Conservation (phyloP, 2,329 filamentous ascomycete species). For the Pochonia chlamydosporia region DNA sequence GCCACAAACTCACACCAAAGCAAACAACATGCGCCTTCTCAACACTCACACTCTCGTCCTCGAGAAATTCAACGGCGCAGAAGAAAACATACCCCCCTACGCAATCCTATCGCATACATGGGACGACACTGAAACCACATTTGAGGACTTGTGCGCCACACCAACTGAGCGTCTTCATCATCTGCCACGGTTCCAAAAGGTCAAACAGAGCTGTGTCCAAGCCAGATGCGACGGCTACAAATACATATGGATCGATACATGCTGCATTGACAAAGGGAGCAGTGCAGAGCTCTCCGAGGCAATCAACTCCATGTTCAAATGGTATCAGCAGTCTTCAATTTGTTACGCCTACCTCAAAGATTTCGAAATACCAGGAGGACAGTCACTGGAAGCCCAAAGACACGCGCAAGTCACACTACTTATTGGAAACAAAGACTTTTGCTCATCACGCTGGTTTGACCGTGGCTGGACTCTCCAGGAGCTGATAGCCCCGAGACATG, state of each 20-base stretch:
- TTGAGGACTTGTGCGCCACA: conserved; percentile 14
- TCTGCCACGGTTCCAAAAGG: conserved; percentile 16
- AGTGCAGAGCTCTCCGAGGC: conserved; percentile 19
- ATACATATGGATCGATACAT: conserved; percentile 22
- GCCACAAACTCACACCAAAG: background rate
- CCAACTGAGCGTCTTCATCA: background rate
- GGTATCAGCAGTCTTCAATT: conserved; percentile 17
- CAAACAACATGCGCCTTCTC: conserved; percentile 7
- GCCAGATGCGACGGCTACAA: conserved; percentile 13
- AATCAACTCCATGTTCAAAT: too few species aligned
- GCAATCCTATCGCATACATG: conserved; percentile 25
- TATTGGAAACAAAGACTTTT: conserved; percentile 3
- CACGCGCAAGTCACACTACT: background rate
- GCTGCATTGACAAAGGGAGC: conserved; percentile 21
- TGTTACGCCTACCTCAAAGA: conserved; percentile 21
- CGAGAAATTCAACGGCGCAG: conserved; percentile 5
- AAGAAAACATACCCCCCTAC: conserved; percentile 14
- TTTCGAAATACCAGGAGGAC: conserved; percentile 6
- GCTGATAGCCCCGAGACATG: conserved; percentile 10
- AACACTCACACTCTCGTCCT: conserved; percentile 1
- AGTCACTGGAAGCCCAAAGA: background rate
- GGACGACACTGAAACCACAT: conserved; percentile 19
- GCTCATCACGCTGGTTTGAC: conserved; percentile 17
- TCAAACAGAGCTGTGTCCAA: conserved; percentile 9
- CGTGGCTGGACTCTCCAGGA: conserved; percentile 14